A percentile compares a stretch with the other conserved stretches of the same genome.
Evolutionary conservation across 1,284 basidiomycete genomes (phyloP).

Genomic region (Cryptococcus neoformans): DNA sequence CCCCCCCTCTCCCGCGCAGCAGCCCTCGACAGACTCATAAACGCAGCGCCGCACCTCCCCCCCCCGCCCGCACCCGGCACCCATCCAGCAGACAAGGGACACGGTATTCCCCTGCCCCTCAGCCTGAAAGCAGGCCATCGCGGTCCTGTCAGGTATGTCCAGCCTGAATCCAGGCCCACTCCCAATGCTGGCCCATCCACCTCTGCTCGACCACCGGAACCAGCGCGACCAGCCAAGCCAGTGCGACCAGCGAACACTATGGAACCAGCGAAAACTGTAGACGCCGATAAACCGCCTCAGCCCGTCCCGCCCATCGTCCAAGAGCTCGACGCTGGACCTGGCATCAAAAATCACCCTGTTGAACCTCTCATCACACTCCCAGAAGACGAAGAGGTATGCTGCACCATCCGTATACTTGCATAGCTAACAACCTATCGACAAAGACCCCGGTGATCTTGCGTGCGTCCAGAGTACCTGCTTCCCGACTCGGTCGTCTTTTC

Average conservation of each 20-base stretch:
- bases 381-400: conserved; percentile 21
- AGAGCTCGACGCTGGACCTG: too few relatives aligned
- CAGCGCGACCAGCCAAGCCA: too few relatives aligned
- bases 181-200: too few relatives aligned
- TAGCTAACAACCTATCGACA: neutral
- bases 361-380: neutral
- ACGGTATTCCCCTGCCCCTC: conserved; percentile 1
- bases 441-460: conserved; percentile 38
- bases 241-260: too few relatives aligned
- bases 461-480: conserved; percentile 67
- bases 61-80: conserved; percentile 12
- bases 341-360: neutral
- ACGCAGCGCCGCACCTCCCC: conserved; percentile 3
- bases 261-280: too few relatives aligned
- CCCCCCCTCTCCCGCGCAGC: neutral
- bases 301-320: neutral
- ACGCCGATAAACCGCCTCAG: neutral
- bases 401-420: neutral
- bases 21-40: conserved; percentile 4
- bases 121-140: conserved; percentile 2
- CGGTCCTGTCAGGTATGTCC: neutral
- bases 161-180: neutral
- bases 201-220: too few relatives aligned
- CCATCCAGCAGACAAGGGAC: conserved; percentile 7
- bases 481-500: conserved; percentile 77